These are phyloP conservation scores for Pezicula radicicola DNA, from an alignment of 2,329 filamentous ascomycete species.

Conservation along the genomic window DNA sequence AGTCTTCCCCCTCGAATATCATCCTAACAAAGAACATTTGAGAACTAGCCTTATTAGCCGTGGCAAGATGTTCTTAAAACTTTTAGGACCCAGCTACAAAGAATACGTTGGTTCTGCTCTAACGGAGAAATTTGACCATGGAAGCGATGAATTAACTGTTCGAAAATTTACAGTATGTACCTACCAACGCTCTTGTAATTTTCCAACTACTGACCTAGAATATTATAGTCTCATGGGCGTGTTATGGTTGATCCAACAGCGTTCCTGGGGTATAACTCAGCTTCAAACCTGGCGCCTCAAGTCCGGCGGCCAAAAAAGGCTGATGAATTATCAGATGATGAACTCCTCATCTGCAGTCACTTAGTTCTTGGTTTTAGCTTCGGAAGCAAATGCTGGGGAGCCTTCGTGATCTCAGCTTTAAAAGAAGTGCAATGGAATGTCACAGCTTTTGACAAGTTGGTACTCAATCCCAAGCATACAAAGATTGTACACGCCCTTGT, in stretches of 20 bases:
- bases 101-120: no score
- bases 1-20: no score
- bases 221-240: not conserved
- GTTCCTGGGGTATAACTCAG: not conserved
- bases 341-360: constrained; percentile 79
- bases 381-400: constrained; percentile 84
- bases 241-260: not conserved
- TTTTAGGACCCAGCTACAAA: no score
- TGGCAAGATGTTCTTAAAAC: no score
- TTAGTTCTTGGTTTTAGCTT: constrained; percentile 86
- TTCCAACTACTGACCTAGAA: not conserved
- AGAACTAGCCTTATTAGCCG: no score
- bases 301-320: constrained; percentile 29
- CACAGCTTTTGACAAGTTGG: constrained; percentile 76
- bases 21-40: no score
- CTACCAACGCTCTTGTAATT: not conserved
- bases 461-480: constrained; percentile 61
- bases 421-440: constrained; percentile 83
- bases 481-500: constrained; percentile 77
- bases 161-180: no score
- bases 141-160: no score
- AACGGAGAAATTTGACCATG: no score
- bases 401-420: constrained; percentile 77
- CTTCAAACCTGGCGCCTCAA: not conserved
- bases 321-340: constrained; percentile 73